Evolutionary conservation across 2,329 filamentous ascomycete species (phyloP).

Genomic region (Aspergillus clavatus): DNA sequence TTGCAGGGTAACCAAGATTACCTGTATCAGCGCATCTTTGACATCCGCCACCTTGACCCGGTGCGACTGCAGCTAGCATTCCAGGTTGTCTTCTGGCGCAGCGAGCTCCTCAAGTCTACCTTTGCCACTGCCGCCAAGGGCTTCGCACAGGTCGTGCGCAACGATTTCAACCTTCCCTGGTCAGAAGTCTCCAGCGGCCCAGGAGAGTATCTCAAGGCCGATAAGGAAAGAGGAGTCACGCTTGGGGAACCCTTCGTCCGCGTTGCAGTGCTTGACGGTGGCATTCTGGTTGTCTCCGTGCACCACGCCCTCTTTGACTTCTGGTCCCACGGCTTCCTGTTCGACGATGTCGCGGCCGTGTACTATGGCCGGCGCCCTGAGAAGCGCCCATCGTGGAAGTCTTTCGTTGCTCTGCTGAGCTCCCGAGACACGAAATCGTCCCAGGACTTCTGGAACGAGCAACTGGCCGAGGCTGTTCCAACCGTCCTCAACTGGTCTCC

Average conservation of each 20-base stretch:
- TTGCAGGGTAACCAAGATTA: constrained; percentile 1
- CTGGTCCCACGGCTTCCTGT: constrained; percentile 7
- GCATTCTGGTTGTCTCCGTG: constrained; percentile 1
- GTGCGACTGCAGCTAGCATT: constrained; percentile 1
- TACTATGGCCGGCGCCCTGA: not conserved
- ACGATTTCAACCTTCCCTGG: constrained; percentile 3
- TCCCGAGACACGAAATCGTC: not conserved
- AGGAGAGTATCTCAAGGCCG: not conserved
- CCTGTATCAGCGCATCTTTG: constrained; percentile 4
- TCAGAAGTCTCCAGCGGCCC: not conserved
- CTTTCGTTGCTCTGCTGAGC: constrained; percentile 1
- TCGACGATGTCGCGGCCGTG: constrained; percentile 4
- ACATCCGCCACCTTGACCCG: constrained; percentile 3
- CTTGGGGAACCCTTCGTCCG: constrained; percentile 1
- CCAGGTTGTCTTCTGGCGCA: not conserved
- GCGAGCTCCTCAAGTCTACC: not conserved
- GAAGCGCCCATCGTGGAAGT: constrained; percentile 3
- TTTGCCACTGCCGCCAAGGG: constrained; percentile 1
- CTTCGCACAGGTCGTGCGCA: constrained; percentile 2
- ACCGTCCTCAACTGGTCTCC: constrained; percentile 4
- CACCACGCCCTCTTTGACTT: constrained; percentile 7
- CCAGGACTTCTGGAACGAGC: constrained; percentile 2
- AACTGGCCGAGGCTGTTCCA: not conserved
- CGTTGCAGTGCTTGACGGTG: constrained; percentile 1
- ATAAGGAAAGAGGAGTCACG: not conserved